Conservation (phyloP, 768 basidiomycete species). For the Auricularia sp. region DNA sequence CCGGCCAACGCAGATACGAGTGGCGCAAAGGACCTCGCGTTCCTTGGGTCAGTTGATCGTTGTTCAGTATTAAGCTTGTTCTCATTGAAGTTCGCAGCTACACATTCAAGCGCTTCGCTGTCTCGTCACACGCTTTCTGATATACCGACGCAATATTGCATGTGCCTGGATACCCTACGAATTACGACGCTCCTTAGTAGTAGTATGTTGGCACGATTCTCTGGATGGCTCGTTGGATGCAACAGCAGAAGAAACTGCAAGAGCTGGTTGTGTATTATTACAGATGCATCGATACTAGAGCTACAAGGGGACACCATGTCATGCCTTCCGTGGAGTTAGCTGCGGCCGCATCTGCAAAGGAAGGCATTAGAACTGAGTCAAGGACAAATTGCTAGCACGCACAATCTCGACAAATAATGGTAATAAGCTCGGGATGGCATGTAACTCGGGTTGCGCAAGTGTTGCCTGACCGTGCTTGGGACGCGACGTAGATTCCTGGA, state of each 20-base stretch:
- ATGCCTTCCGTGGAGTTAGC: neutral
- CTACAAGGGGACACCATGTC: neutral
- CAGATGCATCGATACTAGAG: neutral
- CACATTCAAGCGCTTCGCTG: constrained; percentile 68
- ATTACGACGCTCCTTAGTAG: neutral
- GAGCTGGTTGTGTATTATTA: neutral
- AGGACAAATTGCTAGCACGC: neutral
- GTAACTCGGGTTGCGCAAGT: constrained; percentile 66
- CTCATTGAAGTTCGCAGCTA: constrained; percentile 34
- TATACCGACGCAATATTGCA: neutral
- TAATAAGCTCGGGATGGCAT: constrained; percentile 68
- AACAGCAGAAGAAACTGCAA: too few species aligned
- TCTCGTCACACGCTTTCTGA: constrained; percentile 49
- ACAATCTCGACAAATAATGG: constrained; percentile 93
- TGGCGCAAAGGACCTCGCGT: constrained; percentile 46
- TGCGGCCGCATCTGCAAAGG: neutral
- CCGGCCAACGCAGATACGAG: constrained; percentile 29
- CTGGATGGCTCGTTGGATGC: too few species aligned
- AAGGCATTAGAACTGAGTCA: neutral
- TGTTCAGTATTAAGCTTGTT: too few species aligned
- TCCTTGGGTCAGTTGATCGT: constrained; percentile 36
- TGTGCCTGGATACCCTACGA: neutral
- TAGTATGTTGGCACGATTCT: too few species aligned
- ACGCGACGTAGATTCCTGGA: constrained; percentile 9
- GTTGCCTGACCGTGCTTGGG: constrained; percentile 33